Base-by-base conservation (phyloP, 2,329 filamentous ascomycete species). In the Diaporthe sp. region DNA sequence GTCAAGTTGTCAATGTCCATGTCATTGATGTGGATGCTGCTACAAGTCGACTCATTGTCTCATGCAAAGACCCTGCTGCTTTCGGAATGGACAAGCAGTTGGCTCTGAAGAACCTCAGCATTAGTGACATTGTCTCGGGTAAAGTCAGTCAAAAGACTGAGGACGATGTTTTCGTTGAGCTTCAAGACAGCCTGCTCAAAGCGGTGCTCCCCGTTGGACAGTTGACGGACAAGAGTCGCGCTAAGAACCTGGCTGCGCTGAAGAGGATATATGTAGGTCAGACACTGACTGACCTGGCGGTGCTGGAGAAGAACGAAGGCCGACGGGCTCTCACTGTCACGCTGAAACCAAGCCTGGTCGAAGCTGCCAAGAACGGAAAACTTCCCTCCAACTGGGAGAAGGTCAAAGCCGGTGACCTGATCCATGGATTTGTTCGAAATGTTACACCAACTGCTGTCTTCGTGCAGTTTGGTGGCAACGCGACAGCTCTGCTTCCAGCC, bases 1-100 rank as follows among this genome's bases (percentile, higher is more conserved):
- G 97, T 0, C 97, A 99, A 83, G 96, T 98, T 2, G 93, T 99
- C 78, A 97, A 92, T 80, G 94, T 98, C 28, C 94, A 96, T 80
- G 92, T 97, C n/a, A 84, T 98, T 46, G 94, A 93, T 68, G 92
- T 98, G 68, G 92, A 98, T 79, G 87, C 92, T 1, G 91, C 93
- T 75, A 87, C 90, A 53, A 88, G 90, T 76, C 93, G 94, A 79
- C 90, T 99, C 78, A 91, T 95, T 51, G 94, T 99, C 6, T 98
- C 96, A 28, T 99, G 97, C 89, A 98, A 98, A 84, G 95, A 98
- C 79, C 94, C 94, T 12, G 91, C 92, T 37, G 91, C 91, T 0
- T 95, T 97, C 80, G 94, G 94, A 13, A 80, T 91, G 28, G 92
- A 94, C 53, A 94, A 94, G 81, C 94, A 97, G 81, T 90, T 91